Evolutionary conservation across 371 early-diverging fungal species (phyloP), one percentile per base, ranked within the genome.

Genomic region (Syncephalastrum sp.): DNA sequence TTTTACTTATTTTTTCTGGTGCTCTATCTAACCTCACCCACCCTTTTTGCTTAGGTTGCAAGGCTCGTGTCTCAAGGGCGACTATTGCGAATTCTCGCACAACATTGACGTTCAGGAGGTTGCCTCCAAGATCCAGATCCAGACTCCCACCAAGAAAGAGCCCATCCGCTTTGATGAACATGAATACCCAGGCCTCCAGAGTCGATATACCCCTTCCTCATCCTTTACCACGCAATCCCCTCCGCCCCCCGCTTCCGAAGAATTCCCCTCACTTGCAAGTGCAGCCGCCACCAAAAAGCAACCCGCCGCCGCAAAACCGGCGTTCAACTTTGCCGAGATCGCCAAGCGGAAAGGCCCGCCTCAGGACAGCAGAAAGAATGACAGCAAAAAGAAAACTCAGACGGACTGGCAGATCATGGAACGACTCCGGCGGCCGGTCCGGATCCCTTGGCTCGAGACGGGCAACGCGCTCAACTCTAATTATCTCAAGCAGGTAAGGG

Each of bases 61-160:
- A 57, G 88, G 88, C 3, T 70, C 77, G 16, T 91, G 91, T 61
- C 54, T 83, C 29, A 87, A 89, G 61, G 91, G 89, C 4, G 79
- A 82, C 7, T 59, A 67, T 5, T 91, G 91, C 64, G 83, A 82
- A 63, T 91, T 91, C 64, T 77, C 75, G 17, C 85, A 83, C 47
- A 52, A 63, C 25, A 66, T 85, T 47, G 82, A 83, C 53, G 72
- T 72, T 3, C 64, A 69, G 48, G 69, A 74, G 44, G 68, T 73
- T 12, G 75, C 70, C 4, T 65, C 53, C 46, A 79, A 75, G 44
- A 67, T 72, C 25, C 45, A 50, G 0, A 53, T 19, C 57, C 60
- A 29, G 45, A 56, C 47, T 0, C 52, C 33, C 15, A 41, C 5
- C 21, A 23, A 43, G 41, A 53, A 19, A 27, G 54, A 50, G 24